Evolutionary conservation across 768 basidiomycete genomes (phyloP).

Genomic region (Pisolithus tinctorius): DNA sequence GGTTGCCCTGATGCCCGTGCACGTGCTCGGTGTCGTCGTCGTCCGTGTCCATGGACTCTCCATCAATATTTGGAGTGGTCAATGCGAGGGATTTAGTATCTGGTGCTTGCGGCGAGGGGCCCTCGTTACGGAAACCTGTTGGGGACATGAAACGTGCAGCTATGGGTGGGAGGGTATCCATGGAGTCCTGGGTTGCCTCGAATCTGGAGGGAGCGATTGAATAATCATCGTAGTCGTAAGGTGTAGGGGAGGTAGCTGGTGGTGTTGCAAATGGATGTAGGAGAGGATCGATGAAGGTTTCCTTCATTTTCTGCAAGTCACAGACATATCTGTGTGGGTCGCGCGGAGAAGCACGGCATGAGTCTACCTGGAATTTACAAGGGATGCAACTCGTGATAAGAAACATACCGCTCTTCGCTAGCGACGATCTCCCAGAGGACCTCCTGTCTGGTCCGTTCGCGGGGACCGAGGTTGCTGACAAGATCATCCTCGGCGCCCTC

Average conservation of each 20-base stretch:
- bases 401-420: conserved; percentile 81
- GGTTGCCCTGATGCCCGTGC: conserved; percentile 17
- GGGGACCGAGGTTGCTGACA: conserved; percentile 85
- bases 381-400: conserved; percentile 1
- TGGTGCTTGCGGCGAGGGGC: conserved; percentile 33
- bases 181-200: conserved; percentile 64
- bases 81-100: conserved; percentile 44
- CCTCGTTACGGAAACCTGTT: conserved; percentile 38
- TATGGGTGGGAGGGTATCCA: conserved; percentile 72
- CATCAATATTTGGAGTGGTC: conserved; percentile 57
- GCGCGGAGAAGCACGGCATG: neutral
- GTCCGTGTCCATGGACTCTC: conserved; percentile 68
- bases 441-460: conserved; percentile 93
- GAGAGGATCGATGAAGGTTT: conserved; percentile 85
- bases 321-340: conserved; percentile 68
- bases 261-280: conserved; percentile 68
- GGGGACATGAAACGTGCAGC: conserved; percentile 90
- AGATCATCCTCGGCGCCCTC: conserved; percentile 93
- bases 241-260: conserved; percentile 37
- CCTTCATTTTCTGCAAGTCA: conserved; percentile 87
- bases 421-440: conserved; percentile 96
- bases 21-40: conserved; percentile 49
- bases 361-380: neutral
- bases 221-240: conserved; percentile 68
- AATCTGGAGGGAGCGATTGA: conserved; percentile 29